Evolutionary conservation across 495 filamentous ascomycete species (phyloP), one percentile per base, ranked within the genome.

Genomic region (Penicillium alfredii): DNA sequence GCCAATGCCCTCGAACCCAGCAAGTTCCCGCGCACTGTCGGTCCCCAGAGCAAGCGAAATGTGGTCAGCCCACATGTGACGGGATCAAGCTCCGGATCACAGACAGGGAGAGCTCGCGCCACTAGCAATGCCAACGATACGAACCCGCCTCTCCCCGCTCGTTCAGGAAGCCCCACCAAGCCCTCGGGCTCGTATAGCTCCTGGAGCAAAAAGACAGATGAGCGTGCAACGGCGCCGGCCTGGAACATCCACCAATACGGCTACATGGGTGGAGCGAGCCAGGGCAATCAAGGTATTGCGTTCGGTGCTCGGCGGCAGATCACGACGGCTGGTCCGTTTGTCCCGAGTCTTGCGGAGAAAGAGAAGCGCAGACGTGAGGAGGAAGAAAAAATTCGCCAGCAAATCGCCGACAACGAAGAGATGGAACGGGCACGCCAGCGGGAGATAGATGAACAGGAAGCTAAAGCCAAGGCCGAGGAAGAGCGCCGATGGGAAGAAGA

Each of bases 221-320:
- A 95, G 57, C 74, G 76, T 12, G 71, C 69, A 18, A 95, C 90
- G 8, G 64, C 78, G 3, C 93, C 93, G 2, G 93, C 93, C 16
- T 99, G 93, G 93, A 97, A 99, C 52, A 96, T 97, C 40, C 86
- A 90, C 25, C 93, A 99, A 51, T 99, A 97, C 47, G 90, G 92
- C 7, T 97, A 96, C 60, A 92, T 97, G 86, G 93, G 93, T 32
- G 93, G 93, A 18, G 93, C 93, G 6, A 94, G 84, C 48, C 93
- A 99, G 60, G 90, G 85, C 4, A 97, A 94, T 52, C 78, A 95
- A 42, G 93, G 93, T 12, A 81, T 99, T 43, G 76, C 84, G 4
- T 99, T 96, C 56, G 93, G 93, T 33, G 85, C 78, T 14, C 76
- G 88, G 40, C 74, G 93, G 27, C 93, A 99, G 61, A 97, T 99